A percentile compares a stretch with the other conserved stretches of the same genome.
phyloP scores from a whole-genome alignment of 2,329 filamentous ascomycete species.

The Fusarium pilosicola region DNA sequence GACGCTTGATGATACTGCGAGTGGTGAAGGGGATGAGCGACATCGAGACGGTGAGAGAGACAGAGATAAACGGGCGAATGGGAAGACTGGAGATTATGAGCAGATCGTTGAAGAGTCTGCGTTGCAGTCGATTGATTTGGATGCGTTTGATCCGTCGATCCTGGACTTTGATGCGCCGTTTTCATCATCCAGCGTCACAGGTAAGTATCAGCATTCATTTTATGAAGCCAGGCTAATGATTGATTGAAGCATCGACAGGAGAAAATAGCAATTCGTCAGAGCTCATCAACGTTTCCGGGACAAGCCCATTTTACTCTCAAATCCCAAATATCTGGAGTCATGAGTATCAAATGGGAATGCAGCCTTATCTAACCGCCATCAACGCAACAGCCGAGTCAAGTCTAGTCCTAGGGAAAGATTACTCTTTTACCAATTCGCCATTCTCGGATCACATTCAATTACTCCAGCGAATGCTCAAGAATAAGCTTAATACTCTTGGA shows the following conservation, averaged over 20 bases:
- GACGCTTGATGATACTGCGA: constrained; percentile 35
- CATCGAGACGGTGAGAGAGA: not conserved
- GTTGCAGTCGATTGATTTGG: not conserved
- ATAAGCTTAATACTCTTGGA: constrained; percentile 35
- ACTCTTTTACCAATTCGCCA: constrained; percentile 43
- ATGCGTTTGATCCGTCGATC: constrained; percentile 1
- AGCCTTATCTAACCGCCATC: constrained; percentile 42
- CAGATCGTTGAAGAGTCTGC: not conserved
- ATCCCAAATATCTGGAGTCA: constrained; percentile 47
- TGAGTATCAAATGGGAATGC: constrained; percentile 46
- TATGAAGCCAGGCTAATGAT: rapidly evolving
- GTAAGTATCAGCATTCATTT: not conserved
- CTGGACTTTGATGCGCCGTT: constrained; percentile 11
- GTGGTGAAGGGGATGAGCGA: not conserved
- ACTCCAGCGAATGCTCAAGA: constrained; percentile 39
- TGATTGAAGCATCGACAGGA: not conserved
- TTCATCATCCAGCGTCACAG: not conserved
- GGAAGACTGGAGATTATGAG: rapidly evolving
- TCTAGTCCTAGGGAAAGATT: constrained; percentile 39
- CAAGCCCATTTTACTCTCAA: constrained; percentile 35
- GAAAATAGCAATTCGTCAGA: not conserved
- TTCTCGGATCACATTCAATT: constrained; percentile 48
- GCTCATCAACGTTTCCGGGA: constrained; percentile 10
- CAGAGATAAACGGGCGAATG: not conserved
- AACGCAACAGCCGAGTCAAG: constrained; percentile 36